Percentiles rank a stretch among this genome's conserved stretches.
phyloP scores from a whole-genome alignment of 495 filamentous ascomycete genomes.

The Xylaria grammica region DNA sequence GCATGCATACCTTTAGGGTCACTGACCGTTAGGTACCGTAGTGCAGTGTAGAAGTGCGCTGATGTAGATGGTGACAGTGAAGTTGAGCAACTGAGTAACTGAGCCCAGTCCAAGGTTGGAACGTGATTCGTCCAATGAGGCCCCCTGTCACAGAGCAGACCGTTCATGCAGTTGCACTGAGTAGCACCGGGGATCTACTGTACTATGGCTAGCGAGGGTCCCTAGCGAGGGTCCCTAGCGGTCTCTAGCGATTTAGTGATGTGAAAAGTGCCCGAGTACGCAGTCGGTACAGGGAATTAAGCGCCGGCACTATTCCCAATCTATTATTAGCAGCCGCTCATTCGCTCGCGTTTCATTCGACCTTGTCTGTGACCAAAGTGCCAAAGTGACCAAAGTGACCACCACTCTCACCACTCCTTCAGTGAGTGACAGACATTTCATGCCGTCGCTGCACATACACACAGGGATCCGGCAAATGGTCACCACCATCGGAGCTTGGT shows the following conservation, averaged over 20 bases:
- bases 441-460: no score
- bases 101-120: not conserved
- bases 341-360: not conserved
- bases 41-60: no score
- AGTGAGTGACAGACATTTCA: no score
- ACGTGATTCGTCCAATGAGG: slow-evolving; percentile 5
- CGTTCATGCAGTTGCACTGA: slow-evolving; percentile 21
- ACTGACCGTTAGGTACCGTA: no score
- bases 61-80: no score
- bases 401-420: slow-evolving; percentile 1
- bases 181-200: slow-evolving; percentile 20
- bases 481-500: no score
- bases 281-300: slow-evolving; percentile 11
- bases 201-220: not conserved
- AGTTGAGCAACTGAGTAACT: no score
- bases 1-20: no score
- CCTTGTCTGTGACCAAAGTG: no score
- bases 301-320: slow-evolving; percentile 28
- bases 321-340: slow-evolving; percentile 30
- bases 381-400: no score
- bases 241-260: no score
- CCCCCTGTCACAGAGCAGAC: slow-evolving; percentile 8
- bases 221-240: not conserved
- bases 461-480: no score
- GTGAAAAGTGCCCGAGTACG: not conserved